Evolutionary conservation across 495 filamentous ascomycete species (phyloP).

Genomic region (Xylaria flabelliformis): DNA sequence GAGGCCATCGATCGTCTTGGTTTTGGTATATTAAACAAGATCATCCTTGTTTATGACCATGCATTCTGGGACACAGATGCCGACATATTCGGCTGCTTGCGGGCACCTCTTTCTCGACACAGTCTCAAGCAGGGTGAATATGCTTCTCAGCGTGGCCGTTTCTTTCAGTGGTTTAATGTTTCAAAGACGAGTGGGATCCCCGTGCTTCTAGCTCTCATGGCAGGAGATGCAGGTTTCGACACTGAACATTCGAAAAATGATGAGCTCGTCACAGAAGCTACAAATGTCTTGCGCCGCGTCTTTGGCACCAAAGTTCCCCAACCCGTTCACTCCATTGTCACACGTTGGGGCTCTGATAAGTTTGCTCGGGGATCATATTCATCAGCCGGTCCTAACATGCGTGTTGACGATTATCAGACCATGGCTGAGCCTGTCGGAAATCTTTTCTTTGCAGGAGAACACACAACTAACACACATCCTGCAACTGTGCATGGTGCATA

Average conservation of each 20-base stretch:
- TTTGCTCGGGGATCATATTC: constrained; percentile 95
- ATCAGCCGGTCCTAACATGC: constrained; percentile 80
- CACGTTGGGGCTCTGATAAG: constrained; percentile 88
- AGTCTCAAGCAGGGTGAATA: constrained; percentile 62
- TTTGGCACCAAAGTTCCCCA: constrained; percentile 63
- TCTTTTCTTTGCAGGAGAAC: constrained; percentile 95
- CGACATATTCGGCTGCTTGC: constrained; percentile 92
- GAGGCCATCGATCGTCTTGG: constrained; percentile 86
- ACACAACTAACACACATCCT: constrained; percentile 92
- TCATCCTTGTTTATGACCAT: constrained; percentile 86
- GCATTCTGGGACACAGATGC: constrained; percentile 91
- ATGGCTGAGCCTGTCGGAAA: constrained; percentile 89
- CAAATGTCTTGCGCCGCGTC: constrained; percentile 70
- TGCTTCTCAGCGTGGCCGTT: constrained; percentile 69
- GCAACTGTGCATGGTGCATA: constrained; percentile 98
- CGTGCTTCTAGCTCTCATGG: constrained; percentile 91
- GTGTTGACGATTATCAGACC: constrained; percentile 86
- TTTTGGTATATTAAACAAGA: constrained; percentile 94
- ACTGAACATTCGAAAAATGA: constrained; percentile 78
- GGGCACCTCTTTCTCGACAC: constrained; percentile 64
- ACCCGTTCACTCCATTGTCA: constrained; percentile 87
- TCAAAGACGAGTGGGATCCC: constrained; percentile 87
- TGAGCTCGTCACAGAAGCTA: constrained; percentile 79
- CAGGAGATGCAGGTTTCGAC: constrained; percentile 89
- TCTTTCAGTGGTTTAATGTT: constrained; percentile 98